Conservation (phyloP, 805 yeast genomes). For the Metschnikowia reukaufii region DNA sequence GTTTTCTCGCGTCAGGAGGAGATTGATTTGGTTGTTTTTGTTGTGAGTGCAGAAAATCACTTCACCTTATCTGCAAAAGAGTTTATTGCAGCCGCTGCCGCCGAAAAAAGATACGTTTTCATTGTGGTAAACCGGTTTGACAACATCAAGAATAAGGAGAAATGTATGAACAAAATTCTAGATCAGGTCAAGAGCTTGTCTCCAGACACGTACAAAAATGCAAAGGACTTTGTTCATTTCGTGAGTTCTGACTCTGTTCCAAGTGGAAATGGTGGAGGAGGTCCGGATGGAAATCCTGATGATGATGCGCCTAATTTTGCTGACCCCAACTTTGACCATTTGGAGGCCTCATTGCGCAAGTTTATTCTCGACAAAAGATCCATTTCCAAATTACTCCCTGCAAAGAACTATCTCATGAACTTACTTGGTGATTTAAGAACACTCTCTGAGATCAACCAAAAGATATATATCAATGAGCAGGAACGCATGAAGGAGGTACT, state of each 20-base stretch:
- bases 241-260: conserved; percentile 63
- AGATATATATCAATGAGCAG: conserved; percentile 51
- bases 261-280: conserved; percentile 37
- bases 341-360: conserved; percentile 81
- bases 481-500: conserved; percentile 50
- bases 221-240: conserved; percentile 91
- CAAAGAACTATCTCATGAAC: conserved; percentile 79
- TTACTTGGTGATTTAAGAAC: conserved; percentile 62
- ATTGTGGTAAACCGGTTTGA: conserved; percentile 94
- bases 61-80: conserved; percentile 93
- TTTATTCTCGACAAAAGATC: conserved; percentile 89
- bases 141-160: conserved; percentile 73
- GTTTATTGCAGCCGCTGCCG: conserved; percentile 85
- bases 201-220: conserved; percentile 87
- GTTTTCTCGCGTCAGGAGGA: conserved; percentile 96
- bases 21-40: conserved; percentile 93
- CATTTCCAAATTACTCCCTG: conserved; percentile 85
- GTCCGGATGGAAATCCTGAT: conserved; percentile 28
- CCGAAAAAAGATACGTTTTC: conserved; percentile 87
- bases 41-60: conserved; percentile 94
- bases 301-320: conserved; percentile 30
- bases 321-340: conserved; percentile 72
- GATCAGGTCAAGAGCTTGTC: conserved; percentile 83
- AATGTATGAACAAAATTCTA: conserved; percentile 73
- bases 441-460: conserved; percentile 62